Base-by-base conservation (phyloP, 176 grass and related monocot species). In the Paspalum vaginatum region DNA sequence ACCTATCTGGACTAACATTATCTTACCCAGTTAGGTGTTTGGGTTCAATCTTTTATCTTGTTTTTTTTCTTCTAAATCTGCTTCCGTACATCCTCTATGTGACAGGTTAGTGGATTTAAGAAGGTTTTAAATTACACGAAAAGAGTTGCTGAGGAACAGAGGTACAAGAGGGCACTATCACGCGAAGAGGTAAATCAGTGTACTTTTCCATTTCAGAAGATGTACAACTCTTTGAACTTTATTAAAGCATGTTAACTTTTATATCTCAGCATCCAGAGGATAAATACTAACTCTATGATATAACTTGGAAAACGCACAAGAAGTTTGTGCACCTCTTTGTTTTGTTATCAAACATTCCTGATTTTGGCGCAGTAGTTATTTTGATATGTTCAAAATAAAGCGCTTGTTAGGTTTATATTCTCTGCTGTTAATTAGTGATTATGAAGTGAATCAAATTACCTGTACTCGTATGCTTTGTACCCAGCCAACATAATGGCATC, bases 81-180 rank as follows among this genome's bases (percentile, higher is more conserved):
- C 58, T 52, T 72, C 77, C 61, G 49, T 21, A 15, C 67, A 83
- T 70, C 21, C 11, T 91, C 71, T 59, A 72, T 79, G 74, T 71
- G 70, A 58, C 92, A 99, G 96, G 90, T 99, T 89, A 99, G 88
- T 79, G 96, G 96, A 89, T 99, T 93, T 75, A 99, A 99, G 78
- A 99, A 99, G 79, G 90, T 99, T 67, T 77, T 89, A 72, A 99
- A 99, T 88, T 99, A 99, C 90, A 99, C 86, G 15, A 99, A 99
- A 85, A 95, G 96, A 84, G 90, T 93, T 26, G 72, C 88, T 50
- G 92, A 93, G 49, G 96, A 99, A 86, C 91, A 81, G 83, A 91
- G 79, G 84, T 92, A 95, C 84, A 99, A 99, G 78, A 93, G 70
- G 68, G 87, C 84, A 5, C 76, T 99, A 65, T 99, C 96, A 84